Base-by-base conservation (phyloP, 1,139 yeast species). In the Saccharomycopsis phalli region DNA sequence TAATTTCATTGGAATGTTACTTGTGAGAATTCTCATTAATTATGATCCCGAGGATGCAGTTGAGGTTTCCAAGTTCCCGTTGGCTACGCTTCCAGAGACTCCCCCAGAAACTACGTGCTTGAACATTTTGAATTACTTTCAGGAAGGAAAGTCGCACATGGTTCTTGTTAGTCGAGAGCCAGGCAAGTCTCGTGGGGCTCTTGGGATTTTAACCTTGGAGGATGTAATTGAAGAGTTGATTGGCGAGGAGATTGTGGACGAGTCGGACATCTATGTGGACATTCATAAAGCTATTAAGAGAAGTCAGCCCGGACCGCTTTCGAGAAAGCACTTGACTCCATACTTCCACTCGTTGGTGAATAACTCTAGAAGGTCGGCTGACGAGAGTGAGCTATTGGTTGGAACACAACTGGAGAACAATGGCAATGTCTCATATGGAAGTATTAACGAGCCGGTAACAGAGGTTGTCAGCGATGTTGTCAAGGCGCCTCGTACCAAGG, bases 141-240 rank as follows among this genome's bases (percentile, higher is more conserved):
- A 91, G 62, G 97, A 88, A 59, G 98, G 98, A 47, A 88, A 87
- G 59, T 81, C 95, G 2, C 98, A 91, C 60, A 91, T 91, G 98
- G 91, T 93, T 52, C 80, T 88, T 32, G 95, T 91, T 10, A 78
- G 93, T 51, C 81, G 77, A 47, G 66, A 69, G 37, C 97, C 97
- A 0, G 98, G 98, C 38, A 87, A 76, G 49, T 78, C 93, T 3
- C 62, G 69, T 26, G 97, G 97, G 19, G 94, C 95, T 0, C 58
- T 81, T 29, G 98, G 98, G 48, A 95, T 91, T 5, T 66, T 91
- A 37, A 91, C 98, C 1, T 67, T 91, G 47, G 98, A 91, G 60
- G 98, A 91, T 58, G 97, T 91, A 13, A 91, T 91, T 55, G 98
- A 91, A 60, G 98, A 91, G 60, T 69, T 91, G 51, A 91, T 91